These are phyloP conservation scores for Sarcomyxa edulis DNA, from an alignment of 768 basidiomycete genomes.

Conservation along the genomic window DNA sequence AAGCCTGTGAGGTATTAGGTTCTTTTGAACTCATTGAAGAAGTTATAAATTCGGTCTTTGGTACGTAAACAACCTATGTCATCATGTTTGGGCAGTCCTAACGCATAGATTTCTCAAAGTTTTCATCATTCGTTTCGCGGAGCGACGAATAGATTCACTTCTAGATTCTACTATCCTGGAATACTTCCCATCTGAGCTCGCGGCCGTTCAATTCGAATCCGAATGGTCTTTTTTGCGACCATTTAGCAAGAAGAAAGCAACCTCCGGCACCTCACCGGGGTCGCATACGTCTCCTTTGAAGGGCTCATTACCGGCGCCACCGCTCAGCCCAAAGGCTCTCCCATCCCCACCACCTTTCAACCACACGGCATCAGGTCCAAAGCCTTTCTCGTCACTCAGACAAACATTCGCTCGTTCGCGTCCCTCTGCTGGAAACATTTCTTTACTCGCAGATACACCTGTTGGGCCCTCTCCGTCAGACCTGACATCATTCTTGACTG, in stretches of 20 bases:
- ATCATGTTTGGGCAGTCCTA: too few species aligned
- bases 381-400: conserved; percentile 61
- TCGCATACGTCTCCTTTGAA: conserved; percentile 25
- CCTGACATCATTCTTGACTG: conserved; percentile 77
- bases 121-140: conserved; percentile 90
- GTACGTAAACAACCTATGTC: conserved; percentile 34
- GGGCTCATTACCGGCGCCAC: conserved; percentile 34
- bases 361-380: conserved; percentile 40
- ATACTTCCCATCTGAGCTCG: conserved; percentile 73
- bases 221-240: conserved; percentile 92
- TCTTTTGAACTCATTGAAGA: conserved; percentile 87
- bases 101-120: conserved; percentile 45
- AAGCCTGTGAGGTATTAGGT: conserved; percentile 78
- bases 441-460: conserved; percentile 42
- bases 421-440: conserved; percentile 32
- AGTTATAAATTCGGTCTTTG: conserved; percentile 91
- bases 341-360: conserved; percentile 41
- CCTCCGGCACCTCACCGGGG: conserved; percentile 19
- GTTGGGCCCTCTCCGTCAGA: conserved; percentile 42
- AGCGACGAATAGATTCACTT: conserved; percentile 81
- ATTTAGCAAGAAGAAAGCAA: conserved; percentile 58
- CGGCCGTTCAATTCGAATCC: conserved; percentile 86
- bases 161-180: conserved; percentile 83
- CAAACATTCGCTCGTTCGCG: conserved; percentile 57
- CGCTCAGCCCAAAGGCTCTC: conserved; percentile 47